A percentile compares a stretch with the other conserved stretches of the same genome.
These are phyloP conservation scores for Paramecium pentaurelia DNA, from an alignment of 73 alveolate genomes.

Conservation along the genomic window DNA sequence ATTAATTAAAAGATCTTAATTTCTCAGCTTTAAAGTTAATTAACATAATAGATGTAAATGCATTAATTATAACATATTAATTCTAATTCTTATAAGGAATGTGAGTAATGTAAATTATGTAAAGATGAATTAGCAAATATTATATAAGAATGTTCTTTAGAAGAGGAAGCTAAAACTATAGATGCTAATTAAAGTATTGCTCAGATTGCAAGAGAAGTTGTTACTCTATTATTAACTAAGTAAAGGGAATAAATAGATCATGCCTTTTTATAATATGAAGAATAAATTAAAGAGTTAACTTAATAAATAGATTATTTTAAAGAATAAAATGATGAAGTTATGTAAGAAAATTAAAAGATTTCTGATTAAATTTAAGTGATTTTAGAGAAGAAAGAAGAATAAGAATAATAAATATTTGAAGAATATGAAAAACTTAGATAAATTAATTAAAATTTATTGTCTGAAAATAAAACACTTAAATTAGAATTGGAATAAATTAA, in stretches of 20 bases:
- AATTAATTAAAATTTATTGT: not conserved
- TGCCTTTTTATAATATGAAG: not conserved
- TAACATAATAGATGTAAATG: not conserved
- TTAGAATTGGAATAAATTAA: not conserved
- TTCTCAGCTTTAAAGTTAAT: not conserved
- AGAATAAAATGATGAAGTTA: slow-evolving; percentile 8
- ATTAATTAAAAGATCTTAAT: not conserved
- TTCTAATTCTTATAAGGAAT: not conserved
- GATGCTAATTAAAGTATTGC: not conserved
- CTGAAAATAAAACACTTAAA: not conserved
- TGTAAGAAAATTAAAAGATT: not conserved
- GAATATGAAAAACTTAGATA: slow-evolving; percentile 37
- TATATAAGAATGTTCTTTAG: not conserved
- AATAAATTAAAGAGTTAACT: not conserved
- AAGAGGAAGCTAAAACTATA: not conserved
- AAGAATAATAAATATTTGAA: slow-evolving; percentile 16
- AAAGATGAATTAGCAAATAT: slow-evolving; percentile 17
- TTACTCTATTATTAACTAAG: not conserved
- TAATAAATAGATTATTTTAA: slow-evolving; percentile 21
- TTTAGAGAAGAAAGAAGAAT: not conserved
- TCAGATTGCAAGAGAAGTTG: slow-evolving; percentile 6
- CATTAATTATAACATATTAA: not conserved
- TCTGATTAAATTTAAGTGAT: not conserved
- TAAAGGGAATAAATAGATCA: not conserved
- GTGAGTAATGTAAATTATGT: not conserved